These are phyloP conservation scores for Lasiodiplodia gonubiensis DNA, from an alignment of 2,329 filamentous ascomycete species.

Conservation along the genomic window DNA sequence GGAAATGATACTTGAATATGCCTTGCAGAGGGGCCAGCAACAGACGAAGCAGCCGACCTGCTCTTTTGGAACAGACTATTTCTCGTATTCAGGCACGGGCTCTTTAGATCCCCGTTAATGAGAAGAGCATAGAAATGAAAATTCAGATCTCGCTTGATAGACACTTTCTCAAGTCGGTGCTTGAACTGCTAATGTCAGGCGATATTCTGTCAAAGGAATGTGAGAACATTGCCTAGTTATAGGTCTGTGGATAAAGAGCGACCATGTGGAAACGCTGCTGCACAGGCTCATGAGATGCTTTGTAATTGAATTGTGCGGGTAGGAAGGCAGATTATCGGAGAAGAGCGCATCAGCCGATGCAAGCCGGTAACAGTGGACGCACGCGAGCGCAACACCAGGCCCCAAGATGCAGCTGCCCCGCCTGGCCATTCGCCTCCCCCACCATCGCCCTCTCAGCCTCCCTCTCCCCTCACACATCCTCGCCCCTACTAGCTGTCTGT, in stretches of 20 bases:
- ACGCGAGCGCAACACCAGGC: constrained; percentile 27
- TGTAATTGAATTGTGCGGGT: constrained; percentile 13
- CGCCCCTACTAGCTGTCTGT: constrained; percentile 7
- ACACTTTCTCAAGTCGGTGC: neutral
- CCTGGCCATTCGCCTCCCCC: constrained; percentile 23
- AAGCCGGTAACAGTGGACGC: constrained; percentile 13
- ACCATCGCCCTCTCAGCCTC: constrained; percentile 22
- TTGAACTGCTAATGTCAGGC: neutral
- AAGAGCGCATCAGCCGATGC: constrained; percentile 13
- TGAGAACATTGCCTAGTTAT: neutral
- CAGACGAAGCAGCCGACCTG: neutral
- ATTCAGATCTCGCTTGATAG: neutral
- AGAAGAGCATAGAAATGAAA: neutral
- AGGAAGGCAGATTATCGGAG: neutral
- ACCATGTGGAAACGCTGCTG: no score
- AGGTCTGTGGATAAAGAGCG: neutral
- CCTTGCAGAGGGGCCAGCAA: neutral
- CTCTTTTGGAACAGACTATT: neutral
- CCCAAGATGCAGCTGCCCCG: constrained; percentile 27
- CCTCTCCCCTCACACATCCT: neutral
- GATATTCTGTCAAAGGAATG: neutral
- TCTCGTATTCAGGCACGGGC: neutral
- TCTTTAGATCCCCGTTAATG: neutral
- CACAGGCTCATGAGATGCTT: neutral
- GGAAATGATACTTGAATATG: neutral